Base-by-base conservation (phyloP, 176 grass and related monocot species). In the Cenchrus americanus region DNA sequence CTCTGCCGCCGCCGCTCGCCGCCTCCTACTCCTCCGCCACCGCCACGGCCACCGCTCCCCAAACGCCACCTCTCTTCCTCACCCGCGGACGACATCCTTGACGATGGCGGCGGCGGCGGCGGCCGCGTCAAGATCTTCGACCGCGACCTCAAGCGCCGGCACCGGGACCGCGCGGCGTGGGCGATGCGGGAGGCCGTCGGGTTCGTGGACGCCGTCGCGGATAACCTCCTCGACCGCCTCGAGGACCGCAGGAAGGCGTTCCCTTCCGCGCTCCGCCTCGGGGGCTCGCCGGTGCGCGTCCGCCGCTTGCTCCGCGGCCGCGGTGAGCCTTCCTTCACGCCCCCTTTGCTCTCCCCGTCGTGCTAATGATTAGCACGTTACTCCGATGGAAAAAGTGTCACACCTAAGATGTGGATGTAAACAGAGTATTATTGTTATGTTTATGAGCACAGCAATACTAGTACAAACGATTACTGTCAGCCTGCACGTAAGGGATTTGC, bases 91-190 rank as follows among this genome's bases (percentile, higher is more conserved):
- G 72, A 83, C 5, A 26, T 41, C 3, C 41, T 59, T 17, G 77
- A 88, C 13, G 77, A 85, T 5, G 53, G 51, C 81, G 71, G 62
- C 30, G 75, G 62, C 18, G 75, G 82, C 24, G 83, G 81, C 10
- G 69, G 54, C 64, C 80, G 96, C 27, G 50, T 94, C 69, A 87
- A 88, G 80, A 94, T 96, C 81, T 98, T 98, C 77, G 91, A 98
- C 59, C 91, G 93, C n/a, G 96, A 98, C 44, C 91, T 95, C 48
- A 98, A 98, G 83, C 85, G 80, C n/a, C 80, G 50, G 72, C 93
- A 98, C 79, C n/a, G 93, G 68, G 96, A 98, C 90, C 87, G 91
- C 10, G 96, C 96, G 1, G 87, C 96, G 68, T 98, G 96, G 96
- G 79, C 72, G 83, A 90, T 92, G 91, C 62, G 86, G 14, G 88